A percentile compares a stretch with the other conserved stretches of the same genome.
These are phyloP conservation scores for Fusarium sp. DNA, from an alignment of 2,329 filamentous ascomycete genomes.

Conservation along the genomic window DNA sequence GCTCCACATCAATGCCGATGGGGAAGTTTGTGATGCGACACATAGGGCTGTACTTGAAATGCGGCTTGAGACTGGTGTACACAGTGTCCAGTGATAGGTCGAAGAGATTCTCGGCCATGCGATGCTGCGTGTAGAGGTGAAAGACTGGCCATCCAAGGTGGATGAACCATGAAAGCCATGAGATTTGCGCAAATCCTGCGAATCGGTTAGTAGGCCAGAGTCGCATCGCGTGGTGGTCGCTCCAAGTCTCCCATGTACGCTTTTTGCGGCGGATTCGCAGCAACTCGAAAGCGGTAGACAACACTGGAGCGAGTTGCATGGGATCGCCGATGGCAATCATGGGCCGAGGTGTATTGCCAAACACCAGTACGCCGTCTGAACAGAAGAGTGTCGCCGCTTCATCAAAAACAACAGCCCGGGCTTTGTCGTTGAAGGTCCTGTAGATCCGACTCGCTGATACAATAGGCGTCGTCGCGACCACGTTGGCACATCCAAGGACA, in stretches of 20 bases:
- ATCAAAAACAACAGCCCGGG: not conserved
- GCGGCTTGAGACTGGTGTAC: not conserved
- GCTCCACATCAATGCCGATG: not conserved
- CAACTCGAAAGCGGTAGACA: not conserved
- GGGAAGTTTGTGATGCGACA: not conserved
- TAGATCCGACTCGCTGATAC: not conserved
- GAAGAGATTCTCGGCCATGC: not conserved
- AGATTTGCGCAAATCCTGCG: not conserved
- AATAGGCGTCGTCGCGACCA: not conserved
- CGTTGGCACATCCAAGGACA: not conserved
- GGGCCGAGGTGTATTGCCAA: not conserved
- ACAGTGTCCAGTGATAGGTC: not conserved
- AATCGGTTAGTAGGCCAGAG: not conserved
- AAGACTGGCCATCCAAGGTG: not conserved
- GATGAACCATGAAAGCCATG: not conserved
- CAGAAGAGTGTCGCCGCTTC: not conserved
- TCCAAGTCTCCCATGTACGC: not conserved
- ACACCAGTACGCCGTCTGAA: not conserved
- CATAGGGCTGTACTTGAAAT: not conserved
- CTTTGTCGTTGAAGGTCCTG: not conserved
- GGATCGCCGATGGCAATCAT: constrained; percentile 7
- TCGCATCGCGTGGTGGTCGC: fast-evolving
- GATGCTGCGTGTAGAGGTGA: not conserved
- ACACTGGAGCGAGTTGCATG: not conserved
- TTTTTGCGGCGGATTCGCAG: not conserved